Evolutionary conservation across 257 asterid species (phyloP), one percentile per base, ranked within the genome.

Genomic region (Catharanthus roseus): DNA sequence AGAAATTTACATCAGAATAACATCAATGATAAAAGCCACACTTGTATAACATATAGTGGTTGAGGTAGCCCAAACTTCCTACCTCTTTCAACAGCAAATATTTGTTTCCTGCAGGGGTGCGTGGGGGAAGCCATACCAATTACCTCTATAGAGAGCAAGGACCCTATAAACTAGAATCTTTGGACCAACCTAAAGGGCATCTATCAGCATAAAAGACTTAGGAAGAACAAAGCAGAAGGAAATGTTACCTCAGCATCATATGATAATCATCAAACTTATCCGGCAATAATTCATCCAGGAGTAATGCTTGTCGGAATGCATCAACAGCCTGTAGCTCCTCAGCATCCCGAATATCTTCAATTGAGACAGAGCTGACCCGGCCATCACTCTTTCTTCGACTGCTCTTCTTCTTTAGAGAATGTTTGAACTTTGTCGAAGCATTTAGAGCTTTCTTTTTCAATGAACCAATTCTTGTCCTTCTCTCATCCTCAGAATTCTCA

Each of bases 401-500:
- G 81, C 91, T 82, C 86, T 93, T 93, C 87, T 93, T 90, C 88
- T 88, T 93, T 47, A 93, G 96, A 64, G 97, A 91, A 78, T 89
- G 99, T 76, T 91, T 93, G 83, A 93, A 91, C 83, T 88, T 91
- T 1, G 97, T 68, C 29, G 99, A 93, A 44, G 97, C 99, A 84
- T 87, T 86, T 72, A 93, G 81, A 61, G 97, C 99, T 82, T 89
- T 91, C 97, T 89, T 93, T 86, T 91, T 93, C 74, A 93, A 69
- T 36, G 95, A 80, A 66, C 93, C 86, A 44, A 91, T 93, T 81
- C 86, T 91, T 5, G 96, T 91, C 78, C 86, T 89, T 71, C 97
- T 85, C 83, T 91, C 97, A 79, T 93, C 99, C 88, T 93, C 97
- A 10, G 98, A 93, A 73, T 89, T 89, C 84, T 92, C 97, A 69